Conservation (phyloP, 805 yeast genomes). For the Saccharomycopsis oosterbeekiorum region DNA sequence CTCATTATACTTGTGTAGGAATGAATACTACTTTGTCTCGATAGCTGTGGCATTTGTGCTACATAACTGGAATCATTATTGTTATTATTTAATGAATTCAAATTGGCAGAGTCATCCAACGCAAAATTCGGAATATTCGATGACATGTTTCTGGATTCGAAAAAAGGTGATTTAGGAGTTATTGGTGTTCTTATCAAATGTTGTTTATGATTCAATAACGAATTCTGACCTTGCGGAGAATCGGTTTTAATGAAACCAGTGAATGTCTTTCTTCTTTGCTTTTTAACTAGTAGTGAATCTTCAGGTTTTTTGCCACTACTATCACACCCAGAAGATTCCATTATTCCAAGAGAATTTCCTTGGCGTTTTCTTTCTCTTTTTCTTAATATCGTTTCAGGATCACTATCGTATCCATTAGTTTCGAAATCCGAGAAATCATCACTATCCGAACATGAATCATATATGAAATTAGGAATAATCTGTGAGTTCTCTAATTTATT, state of each 20-base stretch:
- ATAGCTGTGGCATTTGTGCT: constrained; percentile 10
- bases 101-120: constrained; percentile 6
- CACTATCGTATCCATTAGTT: constrained; percentile 15
- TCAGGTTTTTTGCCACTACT: not conserved
- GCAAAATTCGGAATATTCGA: not conserved
- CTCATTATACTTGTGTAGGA: constrained; percentile 17
- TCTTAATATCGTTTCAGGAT: constrained; percentile 9
- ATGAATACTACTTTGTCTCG: constrained; percentile 18
- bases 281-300: not conserved
- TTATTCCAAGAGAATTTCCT: constrained; percentile 1
- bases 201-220: not conserved
- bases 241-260: not conserved
- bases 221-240: not conserved
- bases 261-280: constrained; percentile 15
- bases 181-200: constrained; percentile 5
- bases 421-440: constrained; percentile 21
- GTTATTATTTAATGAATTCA: constrained; percentile 11
- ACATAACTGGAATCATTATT: not conserved
- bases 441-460: constrained; percentile 26
- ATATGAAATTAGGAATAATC: constrained; percentile 22
- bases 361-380: not conserved
- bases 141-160: constrained; percentile 1
- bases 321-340: not conserved
- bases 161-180: constrained; percentile 15
- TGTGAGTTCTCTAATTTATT: constrained; percentile 34